Conservation (phyloP, 2,329 filamentous ascomycete species). For the Penicillium sp. region DNA sequence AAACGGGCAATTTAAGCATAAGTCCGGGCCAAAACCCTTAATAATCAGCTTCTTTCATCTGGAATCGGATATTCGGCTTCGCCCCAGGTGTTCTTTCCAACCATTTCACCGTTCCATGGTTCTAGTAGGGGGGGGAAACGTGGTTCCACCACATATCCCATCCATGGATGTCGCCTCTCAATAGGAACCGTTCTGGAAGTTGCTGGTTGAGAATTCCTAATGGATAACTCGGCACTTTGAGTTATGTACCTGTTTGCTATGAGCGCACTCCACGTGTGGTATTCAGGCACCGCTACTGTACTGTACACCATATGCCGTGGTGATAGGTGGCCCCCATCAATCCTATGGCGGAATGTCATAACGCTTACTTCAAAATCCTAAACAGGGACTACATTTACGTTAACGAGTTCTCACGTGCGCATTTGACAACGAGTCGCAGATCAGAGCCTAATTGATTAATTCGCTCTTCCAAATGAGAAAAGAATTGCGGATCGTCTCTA, state of each 20-base stretch:
- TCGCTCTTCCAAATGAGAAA: too few relatives aligned
- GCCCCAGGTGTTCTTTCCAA: neutral
- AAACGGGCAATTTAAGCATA: slow-evolving; percentile 2
- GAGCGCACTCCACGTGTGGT: neutral
- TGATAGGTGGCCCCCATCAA: neutral
- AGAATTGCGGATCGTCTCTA: too few relatives aligned
- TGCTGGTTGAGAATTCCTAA: neutral
- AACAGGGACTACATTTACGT: too few relatives aligned
- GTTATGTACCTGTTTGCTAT: slow-evolving; percentile 5
- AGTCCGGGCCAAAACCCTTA: neutral
- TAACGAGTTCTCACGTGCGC: too few relatives aligned
- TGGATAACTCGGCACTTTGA: slow-evolving; percentile 3
- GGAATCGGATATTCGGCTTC: neutral
- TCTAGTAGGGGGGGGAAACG: neutral
- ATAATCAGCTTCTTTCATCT: neutral
- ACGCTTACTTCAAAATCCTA: too few relatives aligned
- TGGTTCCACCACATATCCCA: neutral
- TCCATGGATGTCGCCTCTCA: slow-evolving; percentile 1
- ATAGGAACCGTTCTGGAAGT: slow-evolving; percentile 4
- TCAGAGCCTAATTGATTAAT: neutral
- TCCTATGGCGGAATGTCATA: too few relatives aligned
- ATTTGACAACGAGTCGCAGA: neutral
- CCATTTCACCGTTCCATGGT: neutral
- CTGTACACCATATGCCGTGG: neutral
- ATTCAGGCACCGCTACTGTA: neutral